A percentile compares a stretch with the other conserved stretches of the same genome.
phyloP scores from a whole-genome alignment of 2,329 filamentous ascomycete species.

The Alternaria sp. region DNA sequence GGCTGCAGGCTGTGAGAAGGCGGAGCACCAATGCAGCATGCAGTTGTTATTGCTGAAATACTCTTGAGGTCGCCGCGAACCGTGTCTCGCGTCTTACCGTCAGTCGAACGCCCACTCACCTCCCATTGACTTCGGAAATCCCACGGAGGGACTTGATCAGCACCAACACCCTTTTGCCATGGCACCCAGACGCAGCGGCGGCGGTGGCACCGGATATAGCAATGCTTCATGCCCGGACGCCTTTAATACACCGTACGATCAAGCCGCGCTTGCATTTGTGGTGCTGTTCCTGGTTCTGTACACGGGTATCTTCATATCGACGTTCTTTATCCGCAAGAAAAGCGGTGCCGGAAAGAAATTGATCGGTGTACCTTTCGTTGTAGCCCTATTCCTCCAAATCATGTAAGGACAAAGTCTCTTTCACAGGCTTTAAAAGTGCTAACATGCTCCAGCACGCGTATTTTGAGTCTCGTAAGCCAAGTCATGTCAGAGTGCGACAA shows the following conservation, averaged over 20 bases:
- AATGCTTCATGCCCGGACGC: conserved; percentile 20
- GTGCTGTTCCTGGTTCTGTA: conserved; percentile 24
- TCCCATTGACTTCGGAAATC: background rate
- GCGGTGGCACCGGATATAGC: conserved; percentile 1
- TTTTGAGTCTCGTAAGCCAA: conserved; percentile 13
- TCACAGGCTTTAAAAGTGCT: background rate
- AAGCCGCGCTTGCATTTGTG: conserved; percentile 24
- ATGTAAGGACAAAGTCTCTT: conserved; percentile 16
- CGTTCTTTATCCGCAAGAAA: conserved; percentile 26
- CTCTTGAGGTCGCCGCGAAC: background rate
- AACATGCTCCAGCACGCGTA: conserved; percentile 4
- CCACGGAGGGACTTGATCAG: background rate
- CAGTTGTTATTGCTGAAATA: background rate
- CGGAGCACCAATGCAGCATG: background rate
- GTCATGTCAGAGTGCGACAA: conserved; percentile 22
- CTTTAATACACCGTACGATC: conserved; percentile 6
- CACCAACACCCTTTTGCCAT: conserved; percentile 10
- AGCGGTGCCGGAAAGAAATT: conserved; percentile 26
- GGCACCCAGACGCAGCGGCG: conserved; percentile 30
- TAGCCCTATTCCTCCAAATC: conserved; percentile 16
- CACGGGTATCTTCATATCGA: conserved; percentile 21
- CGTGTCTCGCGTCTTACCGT: background rate
- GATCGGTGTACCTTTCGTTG: conserved; percentile 22
- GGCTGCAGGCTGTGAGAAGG: background rate
- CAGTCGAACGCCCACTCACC: background rate